Evolutionary conservation across 2,329 filamentous ascomycete genomes (phyloP).

Genomic region (Epichloe amarillans): DNA sequence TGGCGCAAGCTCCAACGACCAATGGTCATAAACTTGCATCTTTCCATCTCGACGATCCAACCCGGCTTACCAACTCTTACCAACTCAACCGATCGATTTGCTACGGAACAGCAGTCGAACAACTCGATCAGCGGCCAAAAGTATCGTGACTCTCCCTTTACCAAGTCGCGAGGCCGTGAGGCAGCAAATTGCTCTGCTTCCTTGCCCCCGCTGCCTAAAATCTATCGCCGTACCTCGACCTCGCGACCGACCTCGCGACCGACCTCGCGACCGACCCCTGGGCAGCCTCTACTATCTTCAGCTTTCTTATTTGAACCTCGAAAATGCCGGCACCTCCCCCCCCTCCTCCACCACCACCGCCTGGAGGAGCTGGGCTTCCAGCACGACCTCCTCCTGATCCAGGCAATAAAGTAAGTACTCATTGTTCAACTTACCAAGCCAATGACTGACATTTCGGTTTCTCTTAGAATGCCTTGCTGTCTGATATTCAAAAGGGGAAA

Average conservation of each 20-base stretch:
- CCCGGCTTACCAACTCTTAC: background rate
- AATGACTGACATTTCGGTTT: constrained; percentile 5
- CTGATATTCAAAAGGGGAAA: constrained; percentile 74
- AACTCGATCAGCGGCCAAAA: background rate
- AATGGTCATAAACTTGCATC: background rate
- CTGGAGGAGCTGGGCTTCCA: constrained; percentile 34
- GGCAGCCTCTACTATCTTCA: background rate
- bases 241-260: no score
- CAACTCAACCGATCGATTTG: background rate
- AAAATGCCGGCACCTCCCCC: constrained; percentile 45
- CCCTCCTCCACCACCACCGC: constrained; percentile 51
- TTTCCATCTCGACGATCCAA: background rate
- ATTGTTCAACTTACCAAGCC: background rate
- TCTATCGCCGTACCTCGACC: background rate
- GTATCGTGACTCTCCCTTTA: background rate
- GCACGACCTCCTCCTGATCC: constrained; percentile 40
- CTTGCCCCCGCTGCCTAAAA: constrained; percentile 1
- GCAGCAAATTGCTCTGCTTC: background rate
- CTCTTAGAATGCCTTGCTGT: constrained; percentile 65
- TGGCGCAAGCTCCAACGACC: constrained; percentile 5
- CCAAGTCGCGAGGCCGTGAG: background rate
- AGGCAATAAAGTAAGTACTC: constrained; percentile 48
- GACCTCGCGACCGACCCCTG: background rate
- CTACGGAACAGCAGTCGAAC: background rate
- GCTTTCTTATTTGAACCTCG: background rate